These are phyloP conservation scores for Mycena sp. DNA, from an alignment of 1,284 basidiomycete species.

Conservation along the genomic window DNA sequence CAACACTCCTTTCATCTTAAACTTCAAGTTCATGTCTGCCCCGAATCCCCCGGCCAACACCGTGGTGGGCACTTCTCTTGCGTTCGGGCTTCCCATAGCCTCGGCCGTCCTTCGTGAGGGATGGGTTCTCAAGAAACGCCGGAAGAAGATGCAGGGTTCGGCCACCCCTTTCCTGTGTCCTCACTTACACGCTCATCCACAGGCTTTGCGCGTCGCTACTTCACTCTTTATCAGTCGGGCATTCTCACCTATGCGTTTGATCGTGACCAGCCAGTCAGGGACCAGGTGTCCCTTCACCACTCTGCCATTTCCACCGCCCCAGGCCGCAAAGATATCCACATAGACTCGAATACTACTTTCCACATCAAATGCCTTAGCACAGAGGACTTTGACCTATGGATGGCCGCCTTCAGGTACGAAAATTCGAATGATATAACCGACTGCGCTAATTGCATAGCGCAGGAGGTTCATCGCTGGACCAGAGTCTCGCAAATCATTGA, in stretches of 20 bases:
- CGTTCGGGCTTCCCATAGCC: conserved; percentile 32
- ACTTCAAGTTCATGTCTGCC: neutral
- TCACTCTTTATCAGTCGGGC: conserved; percentile 73
- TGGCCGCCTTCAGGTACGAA: conserved; percentile 74
- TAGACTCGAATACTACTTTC: conserved; percentile 83
- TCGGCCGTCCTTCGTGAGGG: conserved; percentile 65
- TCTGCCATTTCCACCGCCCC: conserved; percentile 80
- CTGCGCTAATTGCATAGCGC: conserved; percentile 6
- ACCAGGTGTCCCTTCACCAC: conserved; percentile 73
- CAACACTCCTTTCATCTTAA: neutral
- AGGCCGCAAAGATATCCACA: conserved; percentile 79
- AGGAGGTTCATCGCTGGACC: conserved; percentile 70
- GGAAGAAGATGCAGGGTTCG: conserved; percentile 87
- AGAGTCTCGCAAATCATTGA: conserved; percentile 62
- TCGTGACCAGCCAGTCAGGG: conserved; percentile 76
- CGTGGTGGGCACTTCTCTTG: conserved; percentile 36
- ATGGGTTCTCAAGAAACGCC: conserved; percentile 85
- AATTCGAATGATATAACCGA: neutral
- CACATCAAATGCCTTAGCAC: conserved; percentile 79
- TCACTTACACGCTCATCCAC: conserved; percentile 30
- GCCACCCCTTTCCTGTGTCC: conserved; percentile 19
- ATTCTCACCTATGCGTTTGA: conserved; percentile 82
- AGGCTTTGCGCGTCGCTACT: conserved; percentile 90
- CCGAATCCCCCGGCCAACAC: conserved; percentile 21
- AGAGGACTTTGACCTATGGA: conserved; percentile 82